phyloP scores from a whole-genome alignment of 1,139 yeast genomes.

The Saccharomyces uvarum region DNA sequence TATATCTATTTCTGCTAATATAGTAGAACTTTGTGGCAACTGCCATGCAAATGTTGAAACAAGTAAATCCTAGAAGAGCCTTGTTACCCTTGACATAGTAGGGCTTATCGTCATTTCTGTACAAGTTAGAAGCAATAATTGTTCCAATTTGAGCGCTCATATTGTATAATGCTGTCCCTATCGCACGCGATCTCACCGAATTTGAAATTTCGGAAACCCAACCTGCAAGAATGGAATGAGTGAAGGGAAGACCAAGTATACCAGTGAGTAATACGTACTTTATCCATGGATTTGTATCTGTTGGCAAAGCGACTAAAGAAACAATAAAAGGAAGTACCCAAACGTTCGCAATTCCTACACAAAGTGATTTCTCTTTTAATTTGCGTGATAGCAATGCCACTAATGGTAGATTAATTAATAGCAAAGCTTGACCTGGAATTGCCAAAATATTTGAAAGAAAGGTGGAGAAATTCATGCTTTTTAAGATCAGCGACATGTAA shows the following conservation, averaged over 20 bases:
- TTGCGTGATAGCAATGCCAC: conserved; percentile 39
- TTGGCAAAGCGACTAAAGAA: conserved; percentile 47
- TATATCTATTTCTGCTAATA: conserved; percentile 35
- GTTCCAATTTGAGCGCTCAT: conserved; percentile 51
- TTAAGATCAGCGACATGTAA: conserved; percentile 40
- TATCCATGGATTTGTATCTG: conserved; percentile 42
- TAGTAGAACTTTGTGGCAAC: conserved; percentile 35
- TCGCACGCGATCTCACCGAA: conserved; percentile 50
- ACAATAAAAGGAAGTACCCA: conserved; percentile 39
- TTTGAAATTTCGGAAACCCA: conserved; percentile 58
- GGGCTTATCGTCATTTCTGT: conserved; percentile 52
- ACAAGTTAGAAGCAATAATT: conserved; percentile 41
- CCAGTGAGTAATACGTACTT: conserved; percentile 43
- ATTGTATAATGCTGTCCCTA: conserved; percentile 55
- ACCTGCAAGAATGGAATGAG: conserved; percentile 48
- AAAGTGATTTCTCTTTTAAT: conserved; percentile 35
- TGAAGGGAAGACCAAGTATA: conserved; percentile 38
- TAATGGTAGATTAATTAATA: conserved; percentile 35
- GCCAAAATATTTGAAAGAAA: conserved; percentile 42
- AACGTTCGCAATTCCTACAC: conserved; percentile 34
- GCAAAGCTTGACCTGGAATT: conserved; percentile 41
- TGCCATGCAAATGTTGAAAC: conserved; percentile 25
- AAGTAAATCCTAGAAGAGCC: conserved; percentile 36
- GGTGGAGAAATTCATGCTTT: conserved; percentile 40
- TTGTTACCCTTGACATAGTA: conserved; percentile 49